Percentiles rank a stretch among this genome's conserved stretches.
These are phyloP conservation scores for Bretziella fagacearum DNA, from an alignment of 2,329 filamentous ascomycete genomes.

Conservation along the genomic window DNA sequence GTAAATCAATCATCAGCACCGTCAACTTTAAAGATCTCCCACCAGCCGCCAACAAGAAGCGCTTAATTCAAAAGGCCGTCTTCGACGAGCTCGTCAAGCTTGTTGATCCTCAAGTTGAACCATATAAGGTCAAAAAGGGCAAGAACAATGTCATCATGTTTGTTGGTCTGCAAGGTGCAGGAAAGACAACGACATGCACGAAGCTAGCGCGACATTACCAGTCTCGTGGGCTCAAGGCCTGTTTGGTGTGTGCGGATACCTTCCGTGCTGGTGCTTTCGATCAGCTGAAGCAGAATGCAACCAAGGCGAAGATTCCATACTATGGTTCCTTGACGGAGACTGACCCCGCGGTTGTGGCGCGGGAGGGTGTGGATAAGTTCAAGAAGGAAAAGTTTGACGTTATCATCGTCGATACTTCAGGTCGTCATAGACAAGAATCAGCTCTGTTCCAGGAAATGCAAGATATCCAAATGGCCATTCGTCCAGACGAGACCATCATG, in stretches of 20 bases:
- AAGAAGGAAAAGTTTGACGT: slow-evolving; percentile 97
- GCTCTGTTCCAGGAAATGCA: slow-evolving; percentile 96
- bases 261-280: slow-evolving; percentile 98
- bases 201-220: slow-evolving; percentile 93
- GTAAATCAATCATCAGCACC: slow-evolving; percentile 75
- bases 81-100: slow-evolving; percentile 93
- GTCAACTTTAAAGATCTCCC: slow-evolving; percentile 94
- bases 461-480: slow-evolving; percentile 78
- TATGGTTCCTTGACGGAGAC: slow-evolving; percentile 94
- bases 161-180: slow-evolving; percentile 89
- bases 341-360: slow-evolving; percentile 80
- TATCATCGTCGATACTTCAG: slow-evolving; percentile 95
- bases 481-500: slow-evolving; percentile 92
- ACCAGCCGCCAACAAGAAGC: slow-evolving; percentile 91
- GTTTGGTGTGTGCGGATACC: slow-evolving; percentile 91
- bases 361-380: slow-evolving; percentile 96
- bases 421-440: slow-evolving; percentile 84
- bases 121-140: slow-evolving; percentile 94
- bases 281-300: slow-evolving; percentile 96
- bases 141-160: slow-evolving; percentile 98
- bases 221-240: slow-evolving; percentile 78
- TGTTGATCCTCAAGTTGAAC: slow-evolving; percentile 85
- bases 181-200: slow-evolving; percentile 96
- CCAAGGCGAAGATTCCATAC: slow-evolving; percentile 97
- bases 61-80: slow-evolving; percentile 91